phyloP scores from a whole-genome alignment of 2,329 filamentous ascomycete genomes.

The Beauveria rudraprayagi region DNA sequence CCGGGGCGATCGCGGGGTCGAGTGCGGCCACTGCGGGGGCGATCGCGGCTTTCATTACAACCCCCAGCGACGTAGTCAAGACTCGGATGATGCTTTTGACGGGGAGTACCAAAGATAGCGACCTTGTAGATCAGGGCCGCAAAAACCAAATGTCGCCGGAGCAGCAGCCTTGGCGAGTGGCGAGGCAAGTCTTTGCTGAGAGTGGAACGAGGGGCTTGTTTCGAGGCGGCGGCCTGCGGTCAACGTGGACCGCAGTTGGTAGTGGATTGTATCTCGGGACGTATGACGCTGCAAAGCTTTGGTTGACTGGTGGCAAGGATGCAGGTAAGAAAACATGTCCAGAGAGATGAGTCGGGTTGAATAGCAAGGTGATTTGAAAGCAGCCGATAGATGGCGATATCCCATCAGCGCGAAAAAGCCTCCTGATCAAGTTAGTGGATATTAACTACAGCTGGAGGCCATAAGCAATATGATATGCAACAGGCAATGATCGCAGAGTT shows the following conservation, averaged over 20 bases:
- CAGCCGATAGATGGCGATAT: neutral
- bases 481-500: neutral
- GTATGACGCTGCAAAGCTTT: constrained; percentile 72
- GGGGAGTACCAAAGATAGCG: constrained; percentile 25
- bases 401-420: neutral
- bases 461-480: neutral
- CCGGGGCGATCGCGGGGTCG: constrained; percentile 60
- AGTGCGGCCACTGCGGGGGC: constrained; percentile 69
- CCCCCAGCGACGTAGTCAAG: constrained; percentile 83
- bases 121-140: constrained; percentile 18
- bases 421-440: neutral
- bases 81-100: constrained; percentile 78
- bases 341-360: neutral
- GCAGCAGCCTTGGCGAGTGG: constrained; percentile 49
- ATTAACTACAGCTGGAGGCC: neutral
- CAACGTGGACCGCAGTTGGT: constrained; percentile 73
- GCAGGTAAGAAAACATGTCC: neutral
- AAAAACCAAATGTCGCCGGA: constrained; percentile 16
- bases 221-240: constrained; percentile 64
- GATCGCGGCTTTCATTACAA: constrained; percentile 72
- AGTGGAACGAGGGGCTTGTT: constrained; percentile 69
- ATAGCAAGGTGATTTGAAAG: neutral
- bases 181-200: constrained; percentile 55
- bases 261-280: constrained; percentile 78
- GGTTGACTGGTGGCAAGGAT: constrained; percentile 34